Evolutionary conservation across 116 monocot species (phyloP), one percentile per base, ranked within the genome.

Genomic region (Papilionanthe hybrid): DNA sequence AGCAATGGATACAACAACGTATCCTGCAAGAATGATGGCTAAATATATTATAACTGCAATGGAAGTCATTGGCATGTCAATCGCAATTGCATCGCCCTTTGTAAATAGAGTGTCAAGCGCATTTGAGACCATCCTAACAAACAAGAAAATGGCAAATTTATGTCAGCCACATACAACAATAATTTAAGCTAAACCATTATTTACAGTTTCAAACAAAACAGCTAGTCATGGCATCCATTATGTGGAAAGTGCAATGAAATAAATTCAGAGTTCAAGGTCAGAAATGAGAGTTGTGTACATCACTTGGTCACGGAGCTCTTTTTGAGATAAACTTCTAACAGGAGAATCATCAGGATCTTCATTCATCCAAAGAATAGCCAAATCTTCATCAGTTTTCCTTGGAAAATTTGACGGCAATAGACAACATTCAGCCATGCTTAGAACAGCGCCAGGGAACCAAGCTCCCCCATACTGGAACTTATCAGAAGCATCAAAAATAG

Each of bases 31-130:
- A 71, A 97, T 85, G 67, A 92, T 88, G 23, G 91, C 97, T 9
- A 97, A 81, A 76, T 97, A 97, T 84, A 97, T 94, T 80, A 94
- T 87, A 71, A 97, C 94, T 47, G 97, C 97, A 68, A 90, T 94
- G 49, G 80, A 81, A 50, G 94, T 94, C 97, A 97, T 97, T 72
- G 97, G 97, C 97, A 97, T 97, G 82, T 94, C 92, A 73, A 97
- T 97, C 19, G 97, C 97, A 85, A 97, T 91, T 68, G 86, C 81
- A 85, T 97, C 97, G 76, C 91, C 97, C 77, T 90, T 94, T 32
- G 79, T 72, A 80, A 97, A 97, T 53, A 81, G 81, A 72, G 79
- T 83, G 86, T 94, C 94, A 72, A 97, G 81, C 75, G 94, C 94
- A 92, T 87, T 86, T 75, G 94, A 91, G 23, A 94, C 94, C 76